Evolutionary conservation across 306 rosid species (phyloP), one percentile per base, ranked within the genome.

Genomic region (Dryas alaskensis): DNA sequence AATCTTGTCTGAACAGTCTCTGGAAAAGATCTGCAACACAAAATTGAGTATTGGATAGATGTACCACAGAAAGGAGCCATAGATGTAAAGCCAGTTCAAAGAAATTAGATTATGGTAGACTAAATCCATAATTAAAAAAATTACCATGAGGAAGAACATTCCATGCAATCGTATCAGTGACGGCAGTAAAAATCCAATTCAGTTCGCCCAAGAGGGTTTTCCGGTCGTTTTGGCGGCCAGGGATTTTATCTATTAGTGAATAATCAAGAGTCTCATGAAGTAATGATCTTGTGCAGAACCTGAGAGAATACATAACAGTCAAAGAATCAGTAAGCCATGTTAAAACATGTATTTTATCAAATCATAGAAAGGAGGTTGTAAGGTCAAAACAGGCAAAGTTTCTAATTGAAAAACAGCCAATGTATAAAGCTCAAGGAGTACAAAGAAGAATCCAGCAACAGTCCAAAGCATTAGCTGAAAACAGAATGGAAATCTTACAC

Each of bases 101-200:
- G 64, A 67, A n/a, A 69, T 37, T 48, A 63, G 2, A 54, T 42
- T 44, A 14, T 10, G 10, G 63, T 43, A 69, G 27, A 82, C 39
- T 51, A 72, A 49, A 70, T 7, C 49, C 25, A 61, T 48, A 69
- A 65, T 39, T 43, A 67, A 70, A 50, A 50, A 65, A 78, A 72
- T 50, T 83, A 95, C 99, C 99, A 75, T 87, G 97, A 52, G 99
- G 98, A 69, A 95, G 97, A 84, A 92, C 98, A 74, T 95, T 95
- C 99, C 99, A 95, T 16, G 99, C 99, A 84, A 95, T 92, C 5
- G 99, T 95, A 79, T 95, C 97, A 49, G 99, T 95, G 75, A 95
- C 97, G 22, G 99, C 99, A 11, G 99, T 95, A 77, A 95, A 95
- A 67, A 95, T 95, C 99, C 99, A 92, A 83, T 92, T 92, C 89